Evolutionary conservation across 805 yeast species (phyloP).

Genomic region (Ogataea dorogensis): DNA sequence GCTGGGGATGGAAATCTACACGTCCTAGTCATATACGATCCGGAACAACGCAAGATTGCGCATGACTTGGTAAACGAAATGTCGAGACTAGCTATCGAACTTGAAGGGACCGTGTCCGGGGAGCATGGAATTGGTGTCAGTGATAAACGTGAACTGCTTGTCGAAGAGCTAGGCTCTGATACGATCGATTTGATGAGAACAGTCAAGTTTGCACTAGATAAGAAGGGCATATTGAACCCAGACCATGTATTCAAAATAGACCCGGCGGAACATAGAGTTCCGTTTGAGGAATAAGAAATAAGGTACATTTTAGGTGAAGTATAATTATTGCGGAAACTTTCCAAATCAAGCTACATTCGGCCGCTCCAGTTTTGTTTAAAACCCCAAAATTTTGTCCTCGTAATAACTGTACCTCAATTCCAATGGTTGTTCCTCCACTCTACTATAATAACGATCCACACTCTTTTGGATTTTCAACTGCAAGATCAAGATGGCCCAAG

Average conservation of each 20-base stretch:
- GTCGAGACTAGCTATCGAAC: constrained; percentile 62
- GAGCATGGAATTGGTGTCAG: constrained; percentile 88
- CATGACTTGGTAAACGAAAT: constrained; percentile 54
- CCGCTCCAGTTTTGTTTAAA: too few relatives aligned
- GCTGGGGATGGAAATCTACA: constrained; percentile 87
- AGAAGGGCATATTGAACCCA: constrained; percentile 69
- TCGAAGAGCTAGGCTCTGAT: constrained; percentile 63
- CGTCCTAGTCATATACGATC: constrained; percentile 58
- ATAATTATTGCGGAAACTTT: constrained; percentile 1
- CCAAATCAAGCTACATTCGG: background rate
- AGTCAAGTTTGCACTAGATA: constrained; percentile 70
- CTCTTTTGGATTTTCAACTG: constrained; percentile 83
- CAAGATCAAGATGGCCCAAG: constrained; percentile 82
- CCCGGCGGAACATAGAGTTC: constrained; percentile 39
- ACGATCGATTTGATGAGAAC: constrained; percentile 73
- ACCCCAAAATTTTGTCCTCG: too few relatives aligned
- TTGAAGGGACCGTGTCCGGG: constrained; percentile 84
- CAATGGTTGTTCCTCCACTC: constrained; percentile 39
- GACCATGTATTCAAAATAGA: constrained; percentile 75
- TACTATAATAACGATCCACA: constrained; percentile 66
- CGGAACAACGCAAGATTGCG: constrained; percentile 46
- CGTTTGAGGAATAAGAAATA: constrained; percentile 1
- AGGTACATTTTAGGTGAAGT: background rate
- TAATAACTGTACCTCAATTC: constrained; percentile 34
- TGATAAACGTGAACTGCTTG: constrained; percentile 55